Evolutionary conservation across 192 early-diverging fungal genomes (phyloP), one percentile per base, ranked within the genome.

Genomic region (Entrophospora sp.): DNA sequence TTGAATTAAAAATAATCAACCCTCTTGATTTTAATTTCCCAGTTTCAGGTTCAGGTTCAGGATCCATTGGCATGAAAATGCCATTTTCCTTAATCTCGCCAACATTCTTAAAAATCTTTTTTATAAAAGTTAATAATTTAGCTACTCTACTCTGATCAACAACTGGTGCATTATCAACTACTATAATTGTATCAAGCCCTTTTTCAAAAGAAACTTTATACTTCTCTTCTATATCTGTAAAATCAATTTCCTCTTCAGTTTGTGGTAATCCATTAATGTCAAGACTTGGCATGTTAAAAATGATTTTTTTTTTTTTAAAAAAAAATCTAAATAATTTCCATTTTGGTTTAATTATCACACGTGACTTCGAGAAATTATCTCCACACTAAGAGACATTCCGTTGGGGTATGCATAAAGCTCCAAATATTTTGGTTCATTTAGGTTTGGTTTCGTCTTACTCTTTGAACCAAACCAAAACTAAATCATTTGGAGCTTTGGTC

Each of bases 121-220:
- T 81, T 63, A 87, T 65, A 27, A 84, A 74, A 61, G 68, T 78
- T 31, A 92, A 66, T 49, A 98, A 80, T 77, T 90, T 91, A 46
- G 89, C 89, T 75, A 85, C 79, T 83, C 96, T 98, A 68, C 71
- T 65, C 56, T 84, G 81, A 42, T 95, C 92, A 32, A 96, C 91
- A 25, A 91, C 67, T 14, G 96, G 96, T 40, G 88, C 82, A 68
- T 91, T 89, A 75, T 98, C 96, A 37, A 98, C 87, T 9, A 98
- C 89, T 35, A 98, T 83, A 32, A 96, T 81, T 37, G 83, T 85
- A 69, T 87, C 82, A 61, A 85, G 85, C 30, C 85, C 83, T 70
- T 82, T 79, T 14, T 89, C 86, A 60, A 85, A 61, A 5, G 81
- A 80, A 61, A 93, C 81, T 40, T 73, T 68, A 70, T 85, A 88